Conservation (phyloP, 495 filamentous ascomycete species). For the Penicillium tannophilum region DNA sequence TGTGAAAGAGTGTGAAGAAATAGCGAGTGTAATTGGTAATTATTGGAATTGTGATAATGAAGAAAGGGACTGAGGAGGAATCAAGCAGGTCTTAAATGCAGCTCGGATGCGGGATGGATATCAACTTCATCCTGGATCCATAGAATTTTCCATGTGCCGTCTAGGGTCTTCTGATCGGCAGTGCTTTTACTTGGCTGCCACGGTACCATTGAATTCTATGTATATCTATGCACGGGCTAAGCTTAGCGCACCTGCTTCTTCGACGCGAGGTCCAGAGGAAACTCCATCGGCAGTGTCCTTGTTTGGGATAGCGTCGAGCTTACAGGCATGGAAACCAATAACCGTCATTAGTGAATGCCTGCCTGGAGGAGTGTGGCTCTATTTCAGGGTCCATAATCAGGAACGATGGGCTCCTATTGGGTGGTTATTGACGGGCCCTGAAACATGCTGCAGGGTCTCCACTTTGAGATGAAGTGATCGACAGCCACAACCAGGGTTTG, state of each 20-base stretch:
- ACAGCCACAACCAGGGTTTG: conserved; percentile 15
- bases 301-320: conserved; percentile 16
- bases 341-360: not conserved
- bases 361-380: not conserved
- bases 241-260: conserved; percentile 2
- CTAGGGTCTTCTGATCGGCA: conserved; percentile 16
- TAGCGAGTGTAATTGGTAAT: not conserved
- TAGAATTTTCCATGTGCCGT: conserved; percentile 10
- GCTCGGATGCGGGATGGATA: not conserved
- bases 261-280: not conserved
- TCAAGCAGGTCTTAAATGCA: not conserved
- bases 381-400: conserved; percentile 11
- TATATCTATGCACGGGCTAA: conserved; percentile 6
- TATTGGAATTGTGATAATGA: not conserved
- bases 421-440: conserved; percentile 3
- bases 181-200: conserved; percentile 5
- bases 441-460: conserved; percentile 20
- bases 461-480: conserved; percentile 17
- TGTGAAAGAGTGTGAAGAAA: conserved; percentile 13
- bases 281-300: conserved; percentile 6
- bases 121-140: conserved; percentile 7
- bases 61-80: not conserved
- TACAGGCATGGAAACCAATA: conserved; percentile 8
- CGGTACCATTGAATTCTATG: conserved; percentile 6
- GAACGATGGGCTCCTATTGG: conserved; percentile 8